Base-by-base conservation (phyloP, 2,329 filamentous ascomycete species). In the Ophiostoma novo-ulmi region DNA sequence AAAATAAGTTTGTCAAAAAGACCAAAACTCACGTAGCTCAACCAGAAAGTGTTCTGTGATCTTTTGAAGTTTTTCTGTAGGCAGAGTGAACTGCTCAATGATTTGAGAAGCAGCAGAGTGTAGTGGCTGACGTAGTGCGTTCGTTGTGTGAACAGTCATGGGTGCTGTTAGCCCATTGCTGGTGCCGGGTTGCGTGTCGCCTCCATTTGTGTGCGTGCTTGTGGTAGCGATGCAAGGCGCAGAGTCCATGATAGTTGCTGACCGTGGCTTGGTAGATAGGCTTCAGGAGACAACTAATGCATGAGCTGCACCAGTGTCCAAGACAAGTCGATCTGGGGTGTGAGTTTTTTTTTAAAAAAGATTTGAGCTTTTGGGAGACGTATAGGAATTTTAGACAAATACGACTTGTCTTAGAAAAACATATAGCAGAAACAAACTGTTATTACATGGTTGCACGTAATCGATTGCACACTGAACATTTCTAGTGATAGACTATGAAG, bases 1-100 rank as follows among this genome's bases (percentile, higher is more conserved):
- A 44, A 6, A 26, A 35, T 13, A 44, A 67, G 1, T 5, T 2
- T 31, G 3, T 17, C 10, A 10, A 67, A 39, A 4, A 7, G 13
- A 20, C 48, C 20, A 67, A 11, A 7, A 67, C 65, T 67, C 11
- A 67, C 65, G n/a, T 17, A 67, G 39, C 39, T 67, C 13, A 35
- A 22, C 65, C 11, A 67, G 3, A 22, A 67, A 67, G 22, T 67
- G 65, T 5, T 44, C 39, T 17, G 65, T 67, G 1, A 67, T 67
- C 5, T 35, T 44, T 6, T 67, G 11, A 7, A 67, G 39, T 7
- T 48, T 5, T 17, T 10, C 22, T 3, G 38, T 31, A 20, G 39
- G 13, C 65, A 67, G 14, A 35, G 65, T 26, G 22, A 67, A 67
- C 22, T 67, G 22, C 8, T 67, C 38, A 5, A 48, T 35, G 22